These are phyloP conservation scores for Panus rudis DNA, from an alignment of 768 basidiomycete species.

Conservation along the genomic window DNA sequence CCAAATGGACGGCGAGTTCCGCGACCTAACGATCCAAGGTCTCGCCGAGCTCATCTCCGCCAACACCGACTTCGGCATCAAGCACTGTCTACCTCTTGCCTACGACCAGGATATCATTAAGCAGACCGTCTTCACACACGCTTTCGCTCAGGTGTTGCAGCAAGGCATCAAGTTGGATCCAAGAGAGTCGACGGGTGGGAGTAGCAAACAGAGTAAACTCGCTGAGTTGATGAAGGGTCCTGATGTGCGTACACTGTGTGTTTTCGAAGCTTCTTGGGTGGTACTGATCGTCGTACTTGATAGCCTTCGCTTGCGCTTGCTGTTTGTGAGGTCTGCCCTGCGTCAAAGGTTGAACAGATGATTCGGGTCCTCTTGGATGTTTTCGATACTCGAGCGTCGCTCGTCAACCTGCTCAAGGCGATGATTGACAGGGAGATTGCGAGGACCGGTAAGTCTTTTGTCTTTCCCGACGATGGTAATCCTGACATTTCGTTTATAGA, in stretches of 20 bases:
- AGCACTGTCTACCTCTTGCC: conserved; percentile 76
- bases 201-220: conserved; percentile 23
- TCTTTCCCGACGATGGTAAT: not conserved
- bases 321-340: conserved; percentile 81
- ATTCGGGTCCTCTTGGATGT: conserved; percentile 80
- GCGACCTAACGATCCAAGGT: conserved; percentile 72
- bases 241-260: conserved; percentile 42
- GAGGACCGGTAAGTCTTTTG: conserved; percentile 51
- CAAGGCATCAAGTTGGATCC: conserved; percentile 75
- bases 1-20: conserved; percentile 39
- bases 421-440: conserved; percentile 84
- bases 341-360: conserved; percentile 74
- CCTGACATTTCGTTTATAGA: conserved; percentile 35
- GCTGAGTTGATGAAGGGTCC: conserved; percentile 58
- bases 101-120: conserved; percentile 66
- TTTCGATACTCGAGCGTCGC: conserved; percentile 69
- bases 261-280: not conserved
- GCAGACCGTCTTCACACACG: conserved; percentile 75
- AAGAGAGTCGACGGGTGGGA: conserved; percentile 34
- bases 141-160: conserved; percentile 74
- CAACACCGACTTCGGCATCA: conserved; percentile 84
- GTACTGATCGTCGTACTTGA: not conserved
- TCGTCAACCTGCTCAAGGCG: conserved; percentile 69
- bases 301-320: conserved; percentile 78
- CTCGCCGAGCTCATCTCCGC: conserved; percentile 76